Base-by-base conservation (phyloP, 2,329 filamentous ascomycete species). In the Knufia fluminis region DNA sequence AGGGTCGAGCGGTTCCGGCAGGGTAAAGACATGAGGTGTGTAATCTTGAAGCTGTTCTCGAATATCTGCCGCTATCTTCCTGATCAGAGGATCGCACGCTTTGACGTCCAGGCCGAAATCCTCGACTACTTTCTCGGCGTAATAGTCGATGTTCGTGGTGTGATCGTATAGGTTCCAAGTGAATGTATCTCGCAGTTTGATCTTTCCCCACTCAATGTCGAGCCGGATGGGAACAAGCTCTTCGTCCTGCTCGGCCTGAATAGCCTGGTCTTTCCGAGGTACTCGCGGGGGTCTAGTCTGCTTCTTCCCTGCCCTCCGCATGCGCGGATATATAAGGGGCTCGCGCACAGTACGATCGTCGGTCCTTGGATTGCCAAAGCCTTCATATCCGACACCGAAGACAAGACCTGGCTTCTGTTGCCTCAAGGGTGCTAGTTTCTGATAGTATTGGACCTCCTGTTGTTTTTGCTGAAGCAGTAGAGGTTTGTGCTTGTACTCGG, bases 91-190 rank as follows among this genome's bases (percentile, higher is more conserved):
- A 2, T 64, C 66, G 41, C 73, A 71, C 16, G 74, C 66, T 60
- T 90, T 85, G 23, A 86, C 69, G 2, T 88, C 86, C 62, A 98
- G 79, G 36, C 76, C 75, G 55, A 84, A 73, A 63, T 98, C 92
- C 66, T 98, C 92, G 4, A 97, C 80, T 17, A 98, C 74, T 64
- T 92, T 89, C 51, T 87, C 81, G 1, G 90, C 86, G 65, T 97
- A 97, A 9, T 92, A 67, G 50, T 94, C 85, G 17, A 83, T 79
- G 19, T 80, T 76, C 2, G 94, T 79, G 10, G 92, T 77, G 51
- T 90, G 83, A 65, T 98, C 92, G 69, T 96, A 87, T 31, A 97
- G 75, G 66, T 98, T 98, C 90, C 91, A 98, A 2, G 92, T 97
- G 59, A 98, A 96, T 1, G 92, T 97, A 67, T 98, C 92, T 65